These are phyloP conservation scores for Curvularia spicifera DNA, from an alignment of 2,329 filamentous ascomycete species.

Conservation along the genomic window DNA sequence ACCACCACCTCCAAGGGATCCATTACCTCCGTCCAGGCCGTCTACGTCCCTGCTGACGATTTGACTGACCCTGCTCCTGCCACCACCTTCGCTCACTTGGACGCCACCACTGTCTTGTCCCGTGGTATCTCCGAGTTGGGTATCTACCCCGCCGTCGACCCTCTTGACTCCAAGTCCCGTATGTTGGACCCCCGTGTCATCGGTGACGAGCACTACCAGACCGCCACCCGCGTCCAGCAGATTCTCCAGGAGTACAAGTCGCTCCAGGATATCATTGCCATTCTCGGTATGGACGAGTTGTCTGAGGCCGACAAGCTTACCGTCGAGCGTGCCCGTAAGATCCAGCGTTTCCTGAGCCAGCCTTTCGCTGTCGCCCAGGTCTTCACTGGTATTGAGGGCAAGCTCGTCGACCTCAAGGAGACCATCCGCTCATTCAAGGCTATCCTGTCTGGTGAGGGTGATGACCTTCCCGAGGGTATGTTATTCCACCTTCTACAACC, in stretches of 20 bases:
- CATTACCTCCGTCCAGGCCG: conserved; percentile 99
- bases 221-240: conserved; percentile 93
- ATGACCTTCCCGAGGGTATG: conserved; percentile 90
- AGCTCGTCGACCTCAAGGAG: conserved; percentile 97
- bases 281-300: conserved; percentile 99
- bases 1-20: conserved; percentile 99
- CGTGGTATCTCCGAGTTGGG: conserved; percentile 99
- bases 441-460: conserved; percentile 92
- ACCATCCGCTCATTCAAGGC: conserved; percentile 98
- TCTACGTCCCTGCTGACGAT: conserved; percentile 99
- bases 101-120: conserved; percentile 99
- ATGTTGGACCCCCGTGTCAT: conserved; percentile 99
- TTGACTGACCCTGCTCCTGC: conserved; percentile 99
- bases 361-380: conserved; percentile 91
- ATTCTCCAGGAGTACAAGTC: conserved; percentile 99
- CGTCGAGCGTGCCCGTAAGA: conserved; percentile 99
- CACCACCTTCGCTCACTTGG: conserved; percentile 99
- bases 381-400: conserved; percentile 94
- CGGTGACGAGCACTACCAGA: conserved; percentile 96
- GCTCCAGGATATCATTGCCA: conserved; percentile 99
- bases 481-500: conserved; percentile 15
- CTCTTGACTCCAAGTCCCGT: conserved; percentile 98
- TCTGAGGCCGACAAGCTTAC: conserved; percentile 99
- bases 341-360: conserved; percentile 99
- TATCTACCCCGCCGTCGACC: conserved; percentile 99